phyloP scores from a whole-genome alignment of 1,284 basidiomycete species.

The Moesziomyces antarcticus region DNA sequence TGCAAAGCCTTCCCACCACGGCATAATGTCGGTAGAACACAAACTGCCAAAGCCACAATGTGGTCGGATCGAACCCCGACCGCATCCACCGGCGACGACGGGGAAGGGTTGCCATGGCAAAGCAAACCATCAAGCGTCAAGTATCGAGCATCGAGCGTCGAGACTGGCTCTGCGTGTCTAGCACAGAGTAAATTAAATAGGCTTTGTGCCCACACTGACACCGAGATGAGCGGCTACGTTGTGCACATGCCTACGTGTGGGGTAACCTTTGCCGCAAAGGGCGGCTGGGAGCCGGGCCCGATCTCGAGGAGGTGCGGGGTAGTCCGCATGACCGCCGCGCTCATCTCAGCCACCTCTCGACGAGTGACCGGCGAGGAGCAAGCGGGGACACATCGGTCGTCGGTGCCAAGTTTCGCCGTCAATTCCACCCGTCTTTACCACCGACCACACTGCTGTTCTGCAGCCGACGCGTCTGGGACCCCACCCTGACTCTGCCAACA shows the following conservation, averaged over 20 bases:
- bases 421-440: too few relatives aligned
- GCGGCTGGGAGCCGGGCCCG: neutral
- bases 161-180: too few relatives aligned
- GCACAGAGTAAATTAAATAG: too few relatives aligned
- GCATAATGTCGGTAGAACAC: neutral
- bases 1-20: neutral
- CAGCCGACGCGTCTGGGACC: too few relatives aligned
- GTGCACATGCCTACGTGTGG: neutral
- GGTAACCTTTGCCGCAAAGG: neutral
- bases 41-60: neutral
- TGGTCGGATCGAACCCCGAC: neutral
- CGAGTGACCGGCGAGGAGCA: neutral
- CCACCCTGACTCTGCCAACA: too few relatives aligned
- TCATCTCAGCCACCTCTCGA: neutral
- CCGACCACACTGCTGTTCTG: neutral
- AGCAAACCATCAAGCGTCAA: neutral
- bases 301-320: neutral
- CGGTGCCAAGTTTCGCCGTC: conserved; percentile 20
- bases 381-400: conserved; percentile 6
- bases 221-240: neutral
- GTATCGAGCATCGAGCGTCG: too few relatives aligned
- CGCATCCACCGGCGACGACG: conserved; percentile 3
- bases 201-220: too few relatives aligned
- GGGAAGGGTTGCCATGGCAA: neutral
- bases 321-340: neutral